A percentile compares a stretch with the other conserved stretches of the same genome.
These are phyloP conservation scores for Beauveria australis DNA, from an alignment of 2,329 filamentous ascomycete species.

Conservation along the genomic window DNA sequence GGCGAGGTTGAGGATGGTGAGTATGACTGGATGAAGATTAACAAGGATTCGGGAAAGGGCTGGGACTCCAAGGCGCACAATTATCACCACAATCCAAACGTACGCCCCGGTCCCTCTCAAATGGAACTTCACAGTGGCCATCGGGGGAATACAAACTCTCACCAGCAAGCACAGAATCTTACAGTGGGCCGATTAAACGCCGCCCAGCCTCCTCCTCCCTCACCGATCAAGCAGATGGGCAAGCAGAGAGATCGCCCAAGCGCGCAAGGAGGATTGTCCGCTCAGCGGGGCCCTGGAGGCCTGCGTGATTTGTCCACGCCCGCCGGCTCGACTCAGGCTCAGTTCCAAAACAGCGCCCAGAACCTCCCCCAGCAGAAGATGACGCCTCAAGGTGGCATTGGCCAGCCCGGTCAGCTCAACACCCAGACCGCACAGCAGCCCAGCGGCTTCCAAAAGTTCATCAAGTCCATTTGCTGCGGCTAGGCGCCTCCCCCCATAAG, in stretches of 20 bases:
- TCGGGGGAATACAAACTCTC: conserved; percentile 58
- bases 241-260: conserved; percentile 70
- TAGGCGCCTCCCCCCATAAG: conserved; percentile 28
- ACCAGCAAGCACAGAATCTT: conserved; percentile 54
- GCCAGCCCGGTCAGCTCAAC: conserved; percentile 42
- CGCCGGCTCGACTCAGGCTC: conserved; percentile 85
- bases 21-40: conserved; percentile 99
- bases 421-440: conserved; percentile 61
- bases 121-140: conserved; percentile 74
- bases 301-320: conserved; percentile 73
- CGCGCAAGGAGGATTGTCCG: conserved; percentile 63
- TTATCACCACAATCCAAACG: conserved; percentile 68
- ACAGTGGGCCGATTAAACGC: conserved; percentile 88
- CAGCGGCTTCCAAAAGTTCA: conserved; percentile 81
- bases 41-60: conserved; percentile 72
- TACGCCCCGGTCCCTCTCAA: conserved; percentile 70
- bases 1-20: conserved; percentile 95
- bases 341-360: conserved; percentile 92
- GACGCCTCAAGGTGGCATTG: conserved; percentile 49
- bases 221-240: conserved; percentile 73
- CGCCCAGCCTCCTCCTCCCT: conserved; percentile 81
- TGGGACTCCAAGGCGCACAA: conserved; percentile 57
- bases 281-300: conserved; percentile 67
- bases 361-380: conserved; percentile 64
- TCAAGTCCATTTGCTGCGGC: conserved; percentile 90